These are phyloP conservation scores for Hansfordia pulvinata DNA, from an alignment of 2,329 filamentous ascomycete genomes.

Conservation along the genomic window DNA sequence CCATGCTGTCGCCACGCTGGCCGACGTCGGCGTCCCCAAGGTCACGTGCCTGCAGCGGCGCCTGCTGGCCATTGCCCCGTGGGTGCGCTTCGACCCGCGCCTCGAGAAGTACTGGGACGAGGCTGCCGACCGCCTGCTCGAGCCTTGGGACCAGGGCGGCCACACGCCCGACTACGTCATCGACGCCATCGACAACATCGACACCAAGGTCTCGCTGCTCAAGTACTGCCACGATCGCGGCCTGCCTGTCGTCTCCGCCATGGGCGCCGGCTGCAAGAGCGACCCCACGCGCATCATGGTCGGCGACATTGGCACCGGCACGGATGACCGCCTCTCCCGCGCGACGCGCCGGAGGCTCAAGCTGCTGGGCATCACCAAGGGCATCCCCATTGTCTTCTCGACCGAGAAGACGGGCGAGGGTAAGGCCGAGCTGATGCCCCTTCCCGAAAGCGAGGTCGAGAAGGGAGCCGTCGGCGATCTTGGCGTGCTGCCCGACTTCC, in stretches of 20 bases:
- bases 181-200: conserved; percentile 97
- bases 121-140: conserved; percentile 54
- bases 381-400: conserved; percentile 86
- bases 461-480: conserved; percentile 81
- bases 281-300: conserved; percentile 73
- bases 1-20: conserved; percentile 88
- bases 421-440: conserved; percentile 77
- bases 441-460: conserved; percentile 75
- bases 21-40: conserved; percentile 87
- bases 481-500: conserved; percentile 80
- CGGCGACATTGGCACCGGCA: conserved; percentile 78
- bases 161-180: conserved; percentile 75
- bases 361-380: conserved; percentile 61
- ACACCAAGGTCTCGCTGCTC: conserved; percentile 83
- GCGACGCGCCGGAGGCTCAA: conserved; percentile 72
- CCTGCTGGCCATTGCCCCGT: conserved; percentile 77
- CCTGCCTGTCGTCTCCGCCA: conserved; percentile 79
- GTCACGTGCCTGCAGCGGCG: conserved; percentile 71
- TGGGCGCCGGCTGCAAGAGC: conserved; percentile 94
- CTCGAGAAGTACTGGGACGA: conserved; percentile 69
- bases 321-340: conserved; percentile 78
- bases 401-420: conserved; percentile 82
- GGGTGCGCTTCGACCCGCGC: conserved; percentile 77
- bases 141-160: conserved; percentile 44
- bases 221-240: conserved; percentile 72